A percentile compares a stretch with the other conserved stretches of the same genome.
Conservation (phyloP, 331 rosid genomes). For the Quercus tomentella region DNA sequence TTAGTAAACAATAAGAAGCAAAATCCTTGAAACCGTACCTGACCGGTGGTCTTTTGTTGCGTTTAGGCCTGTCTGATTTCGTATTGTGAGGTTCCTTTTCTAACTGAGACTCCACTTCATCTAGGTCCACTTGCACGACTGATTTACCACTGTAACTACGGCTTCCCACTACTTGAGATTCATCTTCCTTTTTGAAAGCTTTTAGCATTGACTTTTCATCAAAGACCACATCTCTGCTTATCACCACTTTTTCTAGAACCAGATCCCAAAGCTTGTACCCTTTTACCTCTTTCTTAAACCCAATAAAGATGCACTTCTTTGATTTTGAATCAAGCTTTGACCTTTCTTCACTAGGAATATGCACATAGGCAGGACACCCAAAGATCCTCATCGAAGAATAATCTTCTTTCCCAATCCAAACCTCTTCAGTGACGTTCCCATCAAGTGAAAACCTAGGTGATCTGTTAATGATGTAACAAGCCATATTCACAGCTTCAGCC, state of each 20-base stretch:
- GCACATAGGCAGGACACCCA: background rate
- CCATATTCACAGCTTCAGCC: too few species aligned
- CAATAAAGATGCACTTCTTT: background rate
- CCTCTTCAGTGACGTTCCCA: background rate
- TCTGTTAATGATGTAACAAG: too few species aligned
- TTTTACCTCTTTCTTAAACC: background rate
- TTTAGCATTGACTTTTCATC: background rate
- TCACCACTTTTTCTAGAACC: background rate
- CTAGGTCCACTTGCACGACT: background rate
- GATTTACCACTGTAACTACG: too few species aligned
- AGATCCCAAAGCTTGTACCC: background rate
- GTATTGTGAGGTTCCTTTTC: rapidly evolving
- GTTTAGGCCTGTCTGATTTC: too few species aligned
- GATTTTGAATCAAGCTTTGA: background rate
- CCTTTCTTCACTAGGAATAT: background rate
- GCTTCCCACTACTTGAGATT: background rate
- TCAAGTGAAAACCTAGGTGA: background rate
- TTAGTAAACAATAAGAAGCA: background rate
- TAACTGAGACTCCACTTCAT: background rate
- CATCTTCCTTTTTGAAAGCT: too few species aligned
- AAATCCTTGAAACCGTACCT: background rate
- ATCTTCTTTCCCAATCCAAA: background rate
- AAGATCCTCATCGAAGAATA: background rate
- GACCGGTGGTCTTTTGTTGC: background rate
- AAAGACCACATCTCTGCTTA: background rate